phyloP scores from a whole-genome alignment of 2,329 filamentous ascomycete species.

The Phyllosticta capitalensis region DNA sequence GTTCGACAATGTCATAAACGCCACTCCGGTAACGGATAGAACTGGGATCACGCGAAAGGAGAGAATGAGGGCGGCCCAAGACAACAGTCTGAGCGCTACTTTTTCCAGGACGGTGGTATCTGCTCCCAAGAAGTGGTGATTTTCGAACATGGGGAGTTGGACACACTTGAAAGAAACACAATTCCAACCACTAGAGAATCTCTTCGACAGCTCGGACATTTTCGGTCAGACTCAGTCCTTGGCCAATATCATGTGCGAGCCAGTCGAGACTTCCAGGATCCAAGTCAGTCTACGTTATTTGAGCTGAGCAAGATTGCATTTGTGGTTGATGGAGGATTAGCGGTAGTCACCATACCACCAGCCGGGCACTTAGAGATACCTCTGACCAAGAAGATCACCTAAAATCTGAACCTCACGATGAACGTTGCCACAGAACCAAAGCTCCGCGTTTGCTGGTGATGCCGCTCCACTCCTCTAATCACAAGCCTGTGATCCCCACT shows the following conservation, averaged over 20 bases:
- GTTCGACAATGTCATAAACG: constrained; percentile 89
- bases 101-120: constrained; percentile 14
- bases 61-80: constrained; percentile 33
- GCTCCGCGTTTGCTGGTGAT: no score
- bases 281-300: no score
- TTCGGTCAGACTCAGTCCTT: not conserved
- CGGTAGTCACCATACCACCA: no score
- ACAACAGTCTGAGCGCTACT: constrained; percentile 19
- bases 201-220: not conserved
- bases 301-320: no score
- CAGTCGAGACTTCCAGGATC: no score
- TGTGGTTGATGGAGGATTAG: no score
- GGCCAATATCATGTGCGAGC: not conserved
- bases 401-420: no score
- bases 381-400: no score
- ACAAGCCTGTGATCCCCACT: no score
- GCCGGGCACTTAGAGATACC: no score
- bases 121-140: constrained; percentile 10
- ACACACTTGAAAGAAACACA: not conserved
- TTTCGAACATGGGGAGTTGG: not conserved
- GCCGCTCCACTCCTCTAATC: no score
- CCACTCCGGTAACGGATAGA: constrained; percentile 78
- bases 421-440: no score
- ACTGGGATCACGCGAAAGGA: constrained; percentile 61
- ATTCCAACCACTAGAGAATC: not conserved